A percentile compares a stretch with the other conserved stretches of the same genome.
Evolutionary conservation across 768 basidiomycete genomes (phyloP).

Genomic region (Pleurotus cornucopiae): DNA sequence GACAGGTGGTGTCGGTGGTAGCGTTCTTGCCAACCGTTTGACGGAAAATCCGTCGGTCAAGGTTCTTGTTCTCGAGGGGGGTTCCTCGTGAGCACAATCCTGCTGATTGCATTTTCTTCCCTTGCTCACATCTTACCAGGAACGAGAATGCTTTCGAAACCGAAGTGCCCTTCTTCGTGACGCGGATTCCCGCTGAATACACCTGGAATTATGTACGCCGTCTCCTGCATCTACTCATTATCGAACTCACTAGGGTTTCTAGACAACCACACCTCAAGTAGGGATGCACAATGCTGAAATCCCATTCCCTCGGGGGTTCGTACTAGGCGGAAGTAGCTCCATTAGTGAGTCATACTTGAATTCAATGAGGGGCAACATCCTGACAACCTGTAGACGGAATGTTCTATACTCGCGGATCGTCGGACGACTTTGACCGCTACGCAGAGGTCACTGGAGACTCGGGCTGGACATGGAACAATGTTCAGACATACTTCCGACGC

Average conservation of each 20-base stretch:
- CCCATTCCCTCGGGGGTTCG: conserved; percentile 16
- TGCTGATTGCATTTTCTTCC: neutral
- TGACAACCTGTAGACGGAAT: conserved; percentile 19
- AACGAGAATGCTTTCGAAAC: conserved; percentile 13
- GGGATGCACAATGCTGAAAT: conserved; percentile 14
- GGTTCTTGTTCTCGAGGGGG: conserved; percentile 23
- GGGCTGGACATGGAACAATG: conserved; percentile 24
- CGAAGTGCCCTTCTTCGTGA: conserved; percentile 12
- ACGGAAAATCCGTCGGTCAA: conserved; percentile 16
- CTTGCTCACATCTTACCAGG: neutral
- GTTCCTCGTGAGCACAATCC: conserved; percentile 6
- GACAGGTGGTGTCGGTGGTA: conserved; percentile 22
- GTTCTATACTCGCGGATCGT: conserved; percentile 22
- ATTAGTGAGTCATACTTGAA: conserved; percentile 14
- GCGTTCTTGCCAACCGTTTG: conserved; percentile 22
- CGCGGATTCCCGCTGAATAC: conserved; percentile 7
- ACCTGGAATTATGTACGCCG: conserved; percentile 7
- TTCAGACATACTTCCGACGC: conserved; percentile 19
- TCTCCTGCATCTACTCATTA: neutral
- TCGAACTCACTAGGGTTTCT: conserved; percentile 14
- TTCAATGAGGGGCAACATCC: no score
- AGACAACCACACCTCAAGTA: conserved; percentile 20
- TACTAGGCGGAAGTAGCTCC: conserved; percentile 19
- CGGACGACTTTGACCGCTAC: conserved; percentile 21
- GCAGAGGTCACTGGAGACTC: conserved; percentile 19